Conservation (phyloP, 2,329 filamentous ascomycete genomes). For the Fusarium domesticum region DNA sequence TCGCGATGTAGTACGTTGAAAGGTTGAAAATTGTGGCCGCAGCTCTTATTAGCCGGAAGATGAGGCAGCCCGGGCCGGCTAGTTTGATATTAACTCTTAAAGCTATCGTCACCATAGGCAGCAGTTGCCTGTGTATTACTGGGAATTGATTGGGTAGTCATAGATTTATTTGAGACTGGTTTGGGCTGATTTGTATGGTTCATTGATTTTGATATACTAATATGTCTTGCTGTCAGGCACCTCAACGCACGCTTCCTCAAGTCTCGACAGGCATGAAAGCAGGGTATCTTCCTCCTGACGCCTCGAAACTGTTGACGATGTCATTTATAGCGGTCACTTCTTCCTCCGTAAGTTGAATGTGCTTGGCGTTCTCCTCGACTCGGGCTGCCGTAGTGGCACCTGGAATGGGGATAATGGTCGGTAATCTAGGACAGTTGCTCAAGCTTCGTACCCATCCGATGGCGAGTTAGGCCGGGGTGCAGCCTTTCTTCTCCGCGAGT, state of each 20-base stretch:
- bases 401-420: slow-evolving; percentile 63
- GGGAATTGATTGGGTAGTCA: too few relatives aligned
- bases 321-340: slow-evolving; percentile 50
- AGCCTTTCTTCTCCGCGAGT: slow-evolving; percentile 58
- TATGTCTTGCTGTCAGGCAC: slow-evolving; percentile 9
- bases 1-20: not conserved
- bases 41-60: not conserved
- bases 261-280: slow-evolving; percentile 36
- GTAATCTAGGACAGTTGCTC: slow-evolving; percentile 50
- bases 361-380: slow-evolving; percentile 56
- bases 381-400: slow-evolving; percentile 57
- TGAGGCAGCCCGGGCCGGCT: not conserved
- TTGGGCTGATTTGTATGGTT: too few relatives aligned
- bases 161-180: too few relatives aligned
- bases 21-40: not conserved
- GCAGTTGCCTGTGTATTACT: too few relatives aligned
- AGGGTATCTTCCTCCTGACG: slow-evolving; percentile 50
- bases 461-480: slow-evolving; percentile 63
- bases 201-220: slow-evolving; percentile 8
- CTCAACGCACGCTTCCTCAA: slow-evolving; percentile 18
- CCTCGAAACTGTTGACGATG: slow-evolving; percentile 47
- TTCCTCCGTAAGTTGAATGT: slow-evolving; percentile 46
- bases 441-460: slow-evolving; percentile 60
- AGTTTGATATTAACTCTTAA: not conserved
- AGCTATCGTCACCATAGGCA: not conserved